phyloP scores from a whole-genome alignment of 352 stramenopile genomes.

The Pilasporangium apinafurcum region DNA sequence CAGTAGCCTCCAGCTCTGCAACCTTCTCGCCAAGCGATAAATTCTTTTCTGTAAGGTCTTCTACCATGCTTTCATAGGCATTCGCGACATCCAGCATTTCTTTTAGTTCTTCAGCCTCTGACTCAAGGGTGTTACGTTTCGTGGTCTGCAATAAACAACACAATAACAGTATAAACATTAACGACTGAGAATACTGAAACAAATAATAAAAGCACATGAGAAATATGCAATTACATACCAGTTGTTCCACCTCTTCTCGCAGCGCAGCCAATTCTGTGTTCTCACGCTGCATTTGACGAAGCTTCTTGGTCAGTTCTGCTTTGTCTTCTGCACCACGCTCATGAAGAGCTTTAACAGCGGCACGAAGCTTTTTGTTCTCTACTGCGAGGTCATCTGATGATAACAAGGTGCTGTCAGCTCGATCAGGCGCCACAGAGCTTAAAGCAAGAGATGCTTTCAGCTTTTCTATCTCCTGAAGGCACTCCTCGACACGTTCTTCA shows the following conservation, averaged over 20 bases:
- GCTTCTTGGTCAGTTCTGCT: slow-evolving; percentile 69
- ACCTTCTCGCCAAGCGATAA: slow-evolving; percentile 76
- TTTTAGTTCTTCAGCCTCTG: slow-evolving; percentile 79
- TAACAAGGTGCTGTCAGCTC: slow-evolving; percentile 12
- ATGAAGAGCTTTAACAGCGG: slow-evolving; percentile 77
- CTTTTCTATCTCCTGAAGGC: slow-evolving; percentile 66
- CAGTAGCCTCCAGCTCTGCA: slow-evolving; percentile 62
- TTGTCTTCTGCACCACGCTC: slow-evolving; percentile 78
- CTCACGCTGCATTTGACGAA: slow-evolving; percentile 70
- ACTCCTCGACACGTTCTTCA: slow-evolving; percentile 73
- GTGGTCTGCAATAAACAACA: slow-evolving; percentile 18
- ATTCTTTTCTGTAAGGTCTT: slow-evolving; percentile 87
- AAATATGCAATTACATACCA: slow-evolving; percentile 28
- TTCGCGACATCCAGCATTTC: slow-evolving; percentile 82
- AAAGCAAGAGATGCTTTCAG: slow-evolving; percentile 60
- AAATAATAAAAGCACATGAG: background rate
- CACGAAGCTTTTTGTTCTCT: slow-evolving; percentile 81
- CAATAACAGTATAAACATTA: background rate
- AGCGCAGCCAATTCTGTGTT: slow-evolving; percentile 55
- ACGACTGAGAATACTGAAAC: background rate
- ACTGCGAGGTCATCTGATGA: slow-evolving; percentile 41
- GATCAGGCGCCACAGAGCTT: slow-evolving; percentile 31
- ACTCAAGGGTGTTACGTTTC: slow-evolving; percentile 49
- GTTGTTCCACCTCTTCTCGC: slow-evolving; percentile 65
- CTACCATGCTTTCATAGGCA: slow-evolving; percentile 85